Conservation (phyloP, 2,329 filamentous ascomycete genomes). For the Pyricularia grisea region DNA sequence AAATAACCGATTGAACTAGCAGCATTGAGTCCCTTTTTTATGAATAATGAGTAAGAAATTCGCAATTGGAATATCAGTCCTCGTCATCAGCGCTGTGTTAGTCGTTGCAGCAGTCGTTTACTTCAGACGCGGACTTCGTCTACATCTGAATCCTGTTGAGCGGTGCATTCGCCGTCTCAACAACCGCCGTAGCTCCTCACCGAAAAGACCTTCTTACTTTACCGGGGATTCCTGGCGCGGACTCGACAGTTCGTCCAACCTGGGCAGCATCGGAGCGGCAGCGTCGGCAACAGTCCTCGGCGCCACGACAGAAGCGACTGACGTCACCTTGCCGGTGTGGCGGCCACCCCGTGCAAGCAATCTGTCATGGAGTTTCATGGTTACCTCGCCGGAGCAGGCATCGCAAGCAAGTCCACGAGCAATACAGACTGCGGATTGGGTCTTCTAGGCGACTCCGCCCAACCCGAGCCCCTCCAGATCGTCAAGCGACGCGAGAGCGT, state of each 20-base stretch:
- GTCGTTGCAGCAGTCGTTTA: not conserved
- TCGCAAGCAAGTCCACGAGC: not conserved
- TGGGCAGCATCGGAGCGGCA: not conserved
- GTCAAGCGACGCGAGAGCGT: conserved; percentile 9
- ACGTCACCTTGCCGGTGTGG: not conserved
- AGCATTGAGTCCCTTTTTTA: not conserved
- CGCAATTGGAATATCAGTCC: not conserved
- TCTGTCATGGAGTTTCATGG: conserved; percentile 3
- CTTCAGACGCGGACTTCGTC: not conserved
- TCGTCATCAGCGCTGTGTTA: not conserved
- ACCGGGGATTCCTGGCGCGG: conserved; percentile 2
- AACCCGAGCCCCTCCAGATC: conserved; percentile 12
- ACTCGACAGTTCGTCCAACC: not conserved
- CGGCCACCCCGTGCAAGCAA: not conserved
- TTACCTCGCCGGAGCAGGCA: not conserved
- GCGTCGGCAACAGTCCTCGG: not conserved
- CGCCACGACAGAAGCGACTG: not conserved
- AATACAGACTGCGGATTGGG: not conserved
- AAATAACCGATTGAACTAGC: not conserved
- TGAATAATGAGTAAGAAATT: conserved; percentile 4
- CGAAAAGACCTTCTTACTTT: not conserved
- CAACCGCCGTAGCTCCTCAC: not conserved
- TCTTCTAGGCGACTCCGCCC: not conserved
- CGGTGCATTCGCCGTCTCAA: not conserved
- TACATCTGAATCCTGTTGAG: not conserved